Evolutionary conservation across 2,329 filamentous ascomycete species (phyloP), one percentile per base, ranked within the genome.

Genomic region (Paecilomyces variotii): DNA sequence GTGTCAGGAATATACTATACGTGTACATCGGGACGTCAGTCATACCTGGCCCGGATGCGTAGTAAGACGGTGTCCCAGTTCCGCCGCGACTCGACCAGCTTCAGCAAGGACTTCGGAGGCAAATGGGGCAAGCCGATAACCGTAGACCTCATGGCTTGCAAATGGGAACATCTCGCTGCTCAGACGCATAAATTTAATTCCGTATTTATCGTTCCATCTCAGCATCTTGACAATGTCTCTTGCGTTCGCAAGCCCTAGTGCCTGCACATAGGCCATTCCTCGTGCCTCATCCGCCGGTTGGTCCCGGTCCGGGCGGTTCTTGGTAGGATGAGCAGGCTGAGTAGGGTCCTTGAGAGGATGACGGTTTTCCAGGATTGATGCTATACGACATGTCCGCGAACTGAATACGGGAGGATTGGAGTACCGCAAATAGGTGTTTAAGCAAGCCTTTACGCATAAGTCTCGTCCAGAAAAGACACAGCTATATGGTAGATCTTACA

Each of bases 121-220:
- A 70, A 97, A 97, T 0, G 89, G 87, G 0, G 86, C 87, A 11
- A 97, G 80, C 64, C 85, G 88, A 73, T 97, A 97, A 0, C 92
- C 93, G 64, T 96, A 88, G 61, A 90, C 88, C 26, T 84, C 82
- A 68, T 97, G 93, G 63, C 90, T 95, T 1, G 93, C 93, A 71
- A 97, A 97, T 0, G 93, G 93, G 63, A 97, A 97, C 89, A 97
- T 97, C 66, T 97, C 93, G 57, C 90, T 96, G 65, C 90, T 96
- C 24, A 97, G 79, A 1, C 93, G 85, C 84, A 97, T 85, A 72
- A 97, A 97, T 65, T 86, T 92, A 74, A 97, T 97, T 45, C 88
- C 87, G 63, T 93, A 97, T 64, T 85, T 89, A 63, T 95, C 87
- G 68, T 97, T 97, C 93, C 93, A 97, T 1, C 85, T 83, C 7